A percentile compares a stretch with the other conserved stretches of the same genome.
These are phyloP conservation scores for Entonaema liquescens DNA, from an alignment of 495 filamentous ascomycete genomes.

Conservation along the genomic window DNA sequence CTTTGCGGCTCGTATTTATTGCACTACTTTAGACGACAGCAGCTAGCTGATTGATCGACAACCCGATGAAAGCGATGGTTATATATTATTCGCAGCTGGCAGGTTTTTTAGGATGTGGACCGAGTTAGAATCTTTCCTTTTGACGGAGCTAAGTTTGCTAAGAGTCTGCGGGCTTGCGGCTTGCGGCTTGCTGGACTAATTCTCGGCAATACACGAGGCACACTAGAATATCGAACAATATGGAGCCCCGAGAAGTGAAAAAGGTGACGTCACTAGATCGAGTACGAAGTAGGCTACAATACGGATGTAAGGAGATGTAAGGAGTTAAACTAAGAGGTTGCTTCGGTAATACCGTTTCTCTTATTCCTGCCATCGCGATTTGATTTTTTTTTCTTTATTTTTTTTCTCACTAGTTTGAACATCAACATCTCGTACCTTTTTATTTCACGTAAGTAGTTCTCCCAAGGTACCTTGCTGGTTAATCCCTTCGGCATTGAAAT, in stretches of 20 bases:
- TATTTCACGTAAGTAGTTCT: background rate
- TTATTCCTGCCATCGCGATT: slow-evolving; percentile 19
- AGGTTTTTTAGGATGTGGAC: background rate
- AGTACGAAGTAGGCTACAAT: background rate
- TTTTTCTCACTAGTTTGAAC: background rate
- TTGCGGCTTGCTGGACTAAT: background rate
- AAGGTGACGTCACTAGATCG: slow-evolving; percentile 24
- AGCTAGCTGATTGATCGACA: background rate
- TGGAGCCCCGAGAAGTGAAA: background rate
- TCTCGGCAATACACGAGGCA: background rate
- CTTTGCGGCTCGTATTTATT: slow-evolving; percentile 33
- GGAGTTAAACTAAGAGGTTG: background rate
- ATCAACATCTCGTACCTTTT: background rate
- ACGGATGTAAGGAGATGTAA: background rate
- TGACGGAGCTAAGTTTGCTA: background rate
- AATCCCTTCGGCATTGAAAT: slow-evolving; percentile 2
- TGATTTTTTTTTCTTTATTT: background rate
- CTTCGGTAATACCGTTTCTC: background rate
- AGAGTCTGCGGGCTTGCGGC: background rate
- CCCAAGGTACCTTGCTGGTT: background rate
- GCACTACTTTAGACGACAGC: slow-evolving; percentile 24
- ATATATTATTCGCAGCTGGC: background rate
- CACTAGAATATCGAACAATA: background rate
- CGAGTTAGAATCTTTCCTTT: background rate
- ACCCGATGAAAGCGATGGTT: background rate